A percentile compares a stretch with the other conserved stretches of the same genome.
Conservation (phyloP, 2,329 filamentous ascomycete species). For the Fusarium sublunatum region DNA sequence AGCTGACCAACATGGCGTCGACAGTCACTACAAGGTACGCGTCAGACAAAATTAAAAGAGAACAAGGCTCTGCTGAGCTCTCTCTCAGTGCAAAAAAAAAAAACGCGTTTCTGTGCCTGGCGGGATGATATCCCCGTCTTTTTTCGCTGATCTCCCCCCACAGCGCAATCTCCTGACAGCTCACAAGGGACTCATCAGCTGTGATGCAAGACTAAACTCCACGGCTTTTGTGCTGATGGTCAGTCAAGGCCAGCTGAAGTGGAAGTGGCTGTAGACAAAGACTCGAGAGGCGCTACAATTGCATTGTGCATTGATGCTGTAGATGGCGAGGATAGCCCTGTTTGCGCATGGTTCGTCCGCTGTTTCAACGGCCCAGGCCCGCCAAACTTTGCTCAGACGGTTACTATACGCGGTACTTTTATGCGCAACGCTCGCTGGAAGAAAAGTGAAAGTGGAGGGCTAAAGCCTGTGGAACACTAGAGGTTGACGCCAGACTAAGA, state of each 20-base stretch:
- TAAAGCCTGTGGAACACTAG: background rate
- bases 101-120: constrained; percentile 6
- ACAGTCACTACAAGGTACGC: too few relatives aligned
- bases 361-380: background rate
- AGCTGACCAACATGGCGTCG: too few relatives aligned
- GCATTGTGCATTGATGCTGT: background rate
- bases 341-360: background rate
- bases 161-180: constrained; percentile 34
- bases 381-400: too few relatives aligned
- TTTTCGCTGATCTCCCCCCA: constrained; percentile 30
- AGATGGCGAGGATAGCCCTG: background rate
- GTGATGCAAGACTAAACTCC: background rate
- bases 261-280: background rate
- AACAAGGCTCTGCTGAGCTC: too few relatives aligned
- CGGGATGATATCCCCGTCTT: constrained; percentile 3
- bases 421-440: background rate
- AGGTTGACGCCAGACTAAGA: constrained; percentile 4
- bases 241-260: constrained; percentile 8
- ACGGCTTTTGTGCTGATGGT: too few relatives aligned
- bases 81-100: too few relatives aligned
- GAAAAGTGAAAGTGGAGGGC: background rate
- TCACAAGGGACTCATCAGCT: constrained; percentile 16
- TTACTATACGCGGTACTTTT: too few relatives aligned
- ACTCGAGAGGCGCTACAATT: constrained; percentile 2
- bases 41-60: too few relatives aligned